These are phyloP conservation scores for Calocybe indica DNA, from an alignment of 768 basidiomycete genomes.

Conservation along the genomic window DNA sequence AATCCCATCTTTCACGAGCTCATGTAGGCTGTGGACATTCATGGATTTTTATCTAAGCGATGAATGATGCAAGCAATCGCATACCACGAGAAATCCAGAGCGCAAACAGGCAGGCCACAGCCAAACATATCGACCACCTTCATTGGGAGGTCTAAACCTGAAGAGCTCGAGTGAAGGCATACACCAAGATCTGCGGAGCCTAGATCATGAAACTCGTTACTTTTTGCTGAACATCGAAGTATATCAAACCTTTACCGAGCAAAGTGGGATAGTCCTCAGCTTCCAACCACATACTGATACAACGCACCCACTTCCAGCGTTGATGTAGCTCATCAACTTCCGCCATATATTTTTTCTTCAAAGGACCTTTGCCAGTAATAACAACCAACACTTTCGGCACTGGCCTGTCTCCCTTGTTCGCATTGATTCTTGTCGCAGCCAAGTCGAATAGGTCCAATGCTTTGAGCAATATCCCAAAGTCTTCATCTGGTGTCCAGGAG, in stretches of 20 bases:
- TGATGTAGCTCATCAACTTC: constrained; percentile 54
- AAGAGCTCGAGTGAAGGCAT: constrained; percentile 86
- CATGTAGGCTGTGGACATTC: constrained; percentile 53
- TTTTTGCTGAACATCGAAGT: not conserved
- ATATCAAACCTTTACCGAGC: constrained; percentile 47
- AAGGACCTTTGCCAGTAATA: constrained; percentile 88
- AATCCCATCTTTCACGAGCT: constrained; percentile 78
- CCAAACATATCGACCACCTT: constrained; percentile 99
- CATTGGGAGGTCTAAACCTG: constrained; percentile 92
- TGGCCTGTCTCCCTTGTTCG: constrained; percentile 6
- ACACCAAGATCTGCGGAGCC: constrained; percentile 91
- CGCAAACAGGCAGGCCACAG: constrained; percentile 90
- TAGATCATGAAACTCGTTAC: constrained; percentile 18
- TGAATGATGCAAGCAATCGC: constrained; percentile 12
- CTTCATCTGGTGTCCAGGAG: constrained; percentile 97
- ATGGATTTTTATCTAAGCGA: not conserved
- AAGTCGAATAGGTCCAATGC: constrained; percentile 70
- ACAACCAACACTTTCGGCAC: constrained; percentile 79
- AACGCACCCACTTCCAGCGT: constrained; percentile 73
- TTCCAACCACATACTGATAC: constrained; percentile 83
- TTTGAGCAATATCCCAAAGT: constrained; percentile 78
- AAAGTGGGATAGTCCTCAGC: constrained; percentile 85
- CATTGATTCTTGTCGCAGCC: constrained; percentile 32
- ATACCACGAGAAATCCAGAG: constrained; percentile 83
- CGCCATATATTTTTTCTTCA: constrained; percentile 67